Conservation (phyloP, 805 yeast genomes). For the Ogataea ramenticola region DNA sequence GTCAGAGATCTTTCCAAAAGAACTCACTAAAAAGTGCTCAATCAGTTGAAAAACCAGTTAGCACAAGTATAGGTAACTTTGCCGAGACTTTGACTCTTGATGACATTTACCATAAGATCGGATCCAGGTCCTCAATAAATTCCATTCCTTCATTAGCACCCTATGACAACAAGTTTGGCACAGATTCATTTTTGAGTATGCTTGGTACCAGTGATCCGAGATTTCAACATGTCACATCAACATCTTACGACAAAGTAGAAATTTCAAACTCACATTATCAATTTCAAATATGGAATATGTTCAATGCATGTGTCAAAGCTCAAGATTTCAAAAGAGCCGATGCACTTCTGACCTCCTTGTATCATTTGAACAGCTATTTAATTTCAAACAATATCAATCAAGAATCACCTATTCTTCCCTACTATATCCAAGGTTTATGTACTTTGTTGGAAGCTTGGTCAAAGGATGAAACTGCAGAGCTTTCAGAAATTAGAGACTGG, state of each 20-base stretch:
- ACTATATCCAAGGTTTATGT: constrained; percentile 18
- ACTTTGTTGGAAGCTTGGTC: not conserved
- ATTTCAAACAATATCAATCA: not conserved
- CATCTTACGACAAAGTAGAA: not conserved
- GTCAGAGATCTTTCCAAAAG: not conserved
- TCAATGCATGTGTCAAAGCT: constrained; percentile 71
- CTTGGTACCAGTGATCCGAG: not conserved
- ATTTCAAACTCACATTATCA: constrained; percentile 2
- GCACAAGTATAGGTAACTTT: not conserved
- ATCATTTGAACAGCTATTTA: not conserved
- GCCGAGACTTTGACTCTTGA: not conserved
- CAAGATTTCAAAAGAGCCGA: constrained; percentile 65
- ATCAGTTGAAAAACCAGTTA: not conserved
- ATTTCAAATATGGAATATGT: constrained; percentile 48
- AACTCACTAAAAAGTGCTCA: not conserved
- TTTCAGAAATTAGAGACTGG: constrained; percentile 17
- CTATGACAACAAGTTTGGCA: not conserved
- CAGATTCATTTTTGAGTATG: not conserved
- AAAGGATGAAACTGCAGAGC: too few species aligned
- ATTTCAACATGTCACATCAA: not conserved
- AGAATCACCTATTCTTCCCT: not conserved
- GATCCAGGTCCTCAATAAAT: not conserved
- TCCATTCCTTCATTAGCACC: not conserved
- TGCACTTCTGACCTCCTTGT: constrained; percentile 52
- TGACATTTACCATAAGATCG: not conserved